Evolutionary conservation across 2,329 filamentous ascomycete genomes (phyloP), one percentile per base, ranked within the genome.

Genomic region (Neofusicoccum parvum): DNA sequence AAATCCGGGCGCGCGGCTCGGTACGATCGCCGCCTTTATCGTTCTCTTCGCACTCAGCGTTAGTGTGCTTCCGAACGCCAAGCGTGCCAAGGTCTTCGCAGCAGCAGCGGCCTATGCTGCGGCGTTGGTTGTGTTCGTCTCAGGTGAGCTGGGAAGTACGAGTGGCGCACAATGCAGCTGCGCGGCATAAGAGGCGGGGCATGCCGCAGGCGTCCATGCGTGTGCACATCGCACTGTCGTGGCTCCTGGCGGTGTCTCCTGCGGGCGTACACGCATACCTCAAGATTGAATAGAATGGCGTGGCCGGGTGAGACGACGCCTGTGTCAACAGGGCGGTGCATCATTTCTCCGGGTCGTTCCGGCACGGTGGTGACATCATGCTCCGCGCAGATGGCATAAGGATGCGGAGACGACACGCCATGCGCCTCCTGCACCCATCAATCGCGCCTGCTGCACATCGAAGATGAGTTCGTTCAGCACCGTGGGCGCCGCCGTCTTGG

Each of bases 91-190:
- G n/a, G 66, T 74, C 3, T 73, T 73, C 60, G 70, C 68, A 17
- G 67, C 72, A 37, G 72, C 72, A 5, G 70, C 72, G 11, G 69
- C 68, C 3, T 72, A 72, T 49, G 70, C 70, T 2, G 71, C 70
- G 17, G 69, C 71, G 7, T 49, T 72, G 7, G 69, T 72, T 1
- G 70, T 72, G 9, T 73, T 72, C 45, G 66, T 72, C n/a, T 58
- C 53, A 0, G 39, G 53, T 11, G 23, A 58, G 3, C 14, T 45
- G 20, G 23, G 23, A 0, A 37, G 36, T 37, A 17, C n/a, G 37
- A 39, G 14, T 15, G 37, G 14, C 14, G 11, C 37, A 32, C n/a
- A 36, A 36, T 53, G 50, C 11, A 20, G 4, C 4, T 53, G 50
- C 23, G 9, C 9, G 12, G n/a, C n/a, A 15, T 37, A 27, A 17